phyloP scores from a whole-genome alignment of 352 stramenopile species.

The Pythium insidiosum region DNA sequence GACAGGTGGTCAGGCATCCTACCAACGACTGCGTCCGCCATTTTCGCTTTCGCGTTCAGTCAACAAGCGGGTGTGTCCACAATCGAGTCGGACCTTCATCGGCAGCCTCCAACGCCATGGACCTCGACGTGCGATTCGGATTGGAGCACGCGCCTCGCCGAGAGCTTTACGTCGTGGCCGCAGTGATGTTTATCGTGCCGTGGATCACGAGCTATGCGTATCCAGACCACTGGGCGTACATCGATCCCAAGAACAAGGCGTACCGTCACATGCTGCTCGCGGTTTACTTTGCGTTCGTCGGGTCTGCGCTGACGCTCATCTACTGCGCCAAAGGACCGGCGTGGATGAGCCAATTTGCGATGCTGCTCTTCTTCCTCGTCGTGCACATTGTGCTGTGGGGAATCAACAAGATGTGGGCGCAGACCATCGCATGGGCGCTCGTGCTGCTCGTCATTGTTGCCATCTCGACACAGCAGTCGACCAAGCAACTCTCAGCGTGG shows the following conservation, averaged over 20 bases:
- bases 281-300: slow-evolving; percentile 3
- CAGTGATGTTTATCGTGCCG: not conserved
- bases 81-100: too few relatives aligned
- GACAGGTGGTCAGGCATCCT: too few relatives aligned
- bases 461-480: not conserved
- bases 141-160: too few relatives aligned
- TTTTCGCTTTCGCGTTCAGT: too few relatives aligned
- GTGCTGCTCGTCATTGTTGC: slow-evolving; percentile 2
- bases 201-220: not conserved
- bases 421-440: not conserved
- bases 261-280: slow-evolving; percentile 6
- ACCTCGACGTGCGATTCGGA: too few relatives aligned
- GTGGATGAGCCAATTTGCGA: slow-evolving; percentile 1
- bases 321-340: not conserved
- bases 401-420: slow-evolving; percentile 4
- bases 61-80: too few relatives aligned
- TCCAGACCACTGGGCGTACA: not conserved
- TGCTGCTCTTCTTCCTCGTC: slow-evolving; percentile 3
- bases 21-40: too few relatives aligned
- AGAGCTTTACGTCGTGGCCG: not conserved
- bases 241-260: slow-evolving; percentile 2
- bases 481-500: not conserved
- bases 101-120: too few relatives aligned
- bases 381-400: slow-evolving; percentile 2
- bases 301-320: not conserved